phyloP scores from a whole-genome alignment of 2,329 filamentous ascomycete species.

The Lachnellula arida region DNA sequence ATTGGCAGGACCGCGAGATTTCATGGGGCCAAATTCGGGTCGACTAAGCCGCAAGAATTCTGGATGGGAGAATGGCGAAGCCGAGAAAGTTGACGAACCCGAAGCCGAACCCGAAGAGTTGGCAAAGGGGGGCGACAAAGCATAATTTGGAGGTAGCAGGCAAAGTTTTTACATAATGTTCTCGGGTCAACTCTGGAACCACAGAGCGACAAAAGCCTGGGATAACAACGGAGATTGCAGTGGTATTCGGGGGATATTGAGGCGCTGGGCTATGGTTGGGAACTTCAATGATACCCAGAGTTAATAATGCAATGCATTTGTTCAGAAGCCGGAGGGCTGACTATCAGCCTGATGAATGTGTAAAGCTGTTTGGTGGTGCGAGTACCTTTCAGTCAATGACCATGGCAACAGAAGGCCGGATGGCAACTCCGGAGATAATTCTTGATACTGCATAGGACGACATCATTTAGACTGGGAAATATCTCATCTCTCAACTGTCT shows the following conservation, averaged over 20 bases:
- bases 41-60: constrained; percentile 30
- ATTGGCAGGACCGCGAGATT: constrained; percentile 53
- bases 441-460: too few relatives aligned
- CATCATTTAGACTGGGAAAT: too few relatives aligned
- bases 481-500: too few relatives aligned
- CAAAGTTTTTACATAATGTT: not conserved
- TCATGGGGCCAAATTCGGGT: constrained; percentile 11
- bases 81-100: constrained; percentile 18
- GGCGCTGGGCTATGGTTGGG: constrained; percentile 5
- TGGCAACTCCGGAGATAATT: too few relatives aligned
- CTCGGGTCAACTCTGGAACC: not conserved
- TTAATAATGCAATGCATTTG: constrained; percentile 19
- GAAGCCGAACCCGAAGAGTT: constrained; percentile 3
- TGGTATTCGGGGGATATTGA: constrained; percentile 3
- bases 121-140: constrained; percentile 10
- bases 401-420: too few relatives aligned
- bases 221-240: not conserved
- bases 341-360: not conserved
- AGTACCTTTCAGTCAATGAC: too few relatives aligned
- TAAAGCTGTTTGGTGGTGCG: not conserved
- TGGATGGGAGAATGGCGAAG: constrained; percentile 22
- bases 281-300: constrained; percentile 25
- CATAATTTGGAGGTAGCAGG: constrained; percentile 2
- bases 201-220: not conserved
- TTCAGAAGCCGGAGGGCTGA: not conserved